Evolutionary conservation across 2,329 filamentous ascomycete genomes (phyloP).

Genomic region (Exophiala dermatitidis): DNA sequence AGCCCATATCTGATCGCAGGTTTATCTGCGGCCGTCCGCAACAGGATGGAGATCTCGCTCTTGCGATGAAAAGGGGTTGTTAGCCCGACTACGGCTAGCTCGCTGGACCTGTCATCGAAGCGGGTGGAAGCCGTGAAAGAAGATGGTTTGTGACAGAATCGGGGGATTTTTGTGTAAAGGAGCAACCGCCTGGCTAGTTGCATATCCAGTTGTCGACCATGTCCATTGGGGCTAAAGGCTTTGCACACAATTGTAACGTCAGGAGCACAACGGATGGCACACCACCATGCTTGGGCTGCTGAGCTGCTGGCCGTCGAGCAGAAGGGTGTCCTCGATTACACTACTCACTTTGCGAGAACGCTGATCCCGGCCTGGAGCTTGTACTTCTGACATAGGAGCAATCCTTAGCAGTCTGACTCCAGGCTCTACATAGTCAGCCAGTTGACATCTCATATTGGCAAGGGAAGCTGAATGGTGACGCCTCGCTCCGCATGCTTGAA

Average conservation of each 20-base stretch:
- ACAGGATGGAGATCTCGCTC: not conserved
- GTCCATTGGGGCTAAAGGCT: not conserved
- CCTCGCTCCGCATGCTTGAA: too few species aligned
- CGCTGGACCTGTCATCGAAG: slow-evolving; percentile 25
- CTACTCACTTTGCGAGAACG: not conserved
- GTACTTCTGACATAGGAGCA: not conserved
- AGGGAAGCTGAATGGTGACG: too few species aligned
- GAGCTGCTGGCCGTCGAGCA: not conserved
- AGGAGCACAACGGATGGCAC: not conserved
- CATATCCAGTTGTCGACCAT: slow-evolving; percentile 4
- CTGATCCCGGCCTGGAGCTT: not conserved
- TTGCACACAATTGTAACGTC: not conserved
- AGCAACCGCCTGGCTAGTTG: slow-evolving; percentile 14
- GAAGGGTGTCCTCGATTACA: not conserved
- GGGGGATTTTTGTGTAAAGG: slow-evolving; percentile 28
- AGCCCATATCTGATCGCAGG: slow-evolving; percentile 7
- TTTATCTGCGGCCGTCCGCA: not conserved
- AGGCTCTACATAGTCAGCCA: too few species aligned
- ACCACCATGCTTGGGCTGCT: not conserved
- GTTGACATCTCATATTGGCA: too few species aligned
- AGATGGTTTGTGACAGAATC: slow-evolving; percentile 25
- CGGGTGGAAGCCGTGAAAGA: slow-evolving; percentile 22
- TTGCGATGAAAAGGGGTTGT: slow-evolving; percentile 8
- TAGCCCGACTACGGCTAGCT: slow-evolving; percentile 12
- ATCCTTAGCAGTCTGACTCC: not conserved